Evolutionary conservation across 495 filamentous ascomycete species (phyloP), one percentile per base, ranked within the genome.

Genomic region (Hypoxylon crocopeplum): DNA sequence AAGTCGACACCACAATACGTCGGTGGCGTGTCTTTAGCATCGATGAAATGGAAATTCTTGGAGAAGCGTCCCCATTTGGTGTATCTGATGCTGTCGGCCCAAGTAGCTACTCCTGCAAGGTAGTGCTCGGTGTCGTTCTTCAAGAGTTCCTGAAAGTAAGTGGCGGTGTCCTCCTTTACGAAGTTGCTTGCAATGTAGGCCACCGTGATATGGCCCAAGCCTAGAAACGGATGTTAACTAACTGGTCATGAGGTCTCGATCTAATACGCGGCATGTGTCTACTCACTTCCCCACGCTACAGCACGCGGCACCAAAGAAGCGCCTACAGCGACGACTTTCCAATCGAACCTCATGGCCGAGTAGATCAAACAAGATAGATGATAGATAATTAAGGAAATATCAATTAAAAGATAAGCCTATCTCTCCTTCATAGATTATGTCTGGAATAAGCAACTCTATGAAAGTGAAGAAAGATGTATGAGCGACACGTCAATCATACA

Each of bases 21-120:
- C 0, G 87, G 87, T 30, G 87, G 87, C 48, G 70, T 60, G 76
- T 90, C 87, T 40, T 85, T 74, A 8, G 87, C 85, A 66, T 90
- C 87, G 72, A 90, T 89, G 76, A 80, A 90, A 73, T 90, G 87
- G 70, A 86, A 85, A 13, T 77, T 77, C n/a, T 71, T 73, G 7
- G 76, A 79, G 69, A 82, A 87, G 27, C 72, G 73, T 13, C 84
- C 82, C 59, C 75, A 83, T 61, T 79, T 75, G 8, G 81, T 84
- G 69, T 86, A 85, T 20, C 82, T 74, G 64, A 84, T 79, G 44
- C 75, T 78, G 70, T 88, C 86, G 11, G 86, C 83, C 86, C 86
- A 88, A 2, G 81, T 85, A 1, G 86, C 82, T 10, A 86, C 79
- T 37, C 76, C 75, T 32, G 84, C 82, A 38, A 88, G 78, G 61